Evolutionary conservation across 495 filamentous ascomycete species (phyloP), one percentile per base, ranked within the genome.

Genomic region (Friedmanniomyces endolithicus): DNA sequence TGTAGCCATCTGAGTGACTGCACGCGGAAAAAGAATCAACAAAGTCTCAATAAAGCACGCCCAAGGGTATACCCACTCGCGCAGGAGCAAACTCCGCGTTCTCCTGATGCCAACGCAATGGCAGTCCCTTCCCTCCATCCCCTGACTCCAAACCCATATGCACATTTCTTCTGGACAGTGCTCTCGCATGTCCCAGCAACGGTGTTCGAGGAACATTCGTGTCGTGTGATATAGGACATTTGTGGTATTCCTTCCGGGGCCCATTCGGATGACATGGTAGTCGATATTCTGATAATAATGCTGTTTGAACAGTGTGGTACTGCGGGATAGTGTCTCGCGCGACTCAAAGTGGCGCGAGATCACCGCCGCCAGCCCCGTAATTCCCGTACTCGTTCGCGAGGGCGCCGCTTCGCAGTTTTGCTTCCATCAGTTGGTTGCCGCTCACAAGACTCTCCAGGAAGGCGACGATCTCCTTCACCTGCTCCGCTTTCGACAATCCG

Each of bases 401-500:
- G 9, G 24, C 9, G 24, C 29, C n/a, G 37, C 14, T 14, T 14
- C 16, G 37, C 37, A 47, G 44, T 19, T 24, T 47, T 16, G 44
- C 44, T 29, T 24, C 20, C 2, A 84, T 63, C 9, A 69, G 63
- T 22, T 79, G 68, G 65, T 92, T 92, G 1, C 81, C 85, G 40
- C 71, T 70, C 37, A 86, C 59, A n/a, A 90, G 62, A 20, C 80
- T 75, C 46, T 87, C 78, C n/a, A 95, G 68, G 74, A 81, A 90
- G 54, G 84, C 80, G 17, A 79, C 83, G 6, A 84, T 75, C 62
- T 84, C 78, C 14, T 76, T 77, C 37, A 94, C 73, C 67, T 84
- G 79, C n/a, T 76, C 78, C 58, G 84, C 86, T 69, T 90, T 92
- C 69, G 84, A 90, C 43, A 85, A 83, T 0, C 83, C 82, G 14